Evolutionary conservation across 805 yeast genomes (phyloP), one percentile per base, ranked within the genome.

Genomic region (Candida peoriensis): DNA sequence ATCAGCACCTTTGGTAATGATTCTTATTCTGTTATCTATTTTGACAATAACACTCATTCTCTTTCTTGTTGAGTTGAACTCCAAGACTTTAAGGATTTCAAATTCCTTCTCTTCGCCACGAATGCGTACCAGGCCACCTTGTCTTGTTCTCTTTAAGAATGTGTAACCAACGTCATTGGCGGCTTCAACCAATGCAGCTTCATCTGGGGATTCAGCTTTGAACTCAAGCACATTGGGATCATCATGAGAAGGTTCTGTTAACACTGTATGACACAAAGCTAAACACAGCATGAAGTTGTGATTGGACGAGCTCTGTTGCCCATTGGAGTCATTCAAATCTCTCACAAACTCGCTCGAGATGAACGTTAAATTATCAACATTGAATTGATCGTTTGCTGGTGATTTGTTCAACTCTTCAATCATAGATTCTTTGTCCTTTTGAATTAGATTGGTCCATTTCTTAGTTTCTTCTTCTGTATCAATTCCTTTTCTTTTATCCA

Each of bases 181-280:
- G 16, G 90, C 82, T 9, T 77, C 78, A 7, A 83, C 94, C 34
- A 83, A 66, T 0, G 94, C 93, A 23, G 89, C 88, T 59, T 83
- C 94, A 66, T 83, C 94, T 0, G 94, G 94, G n/a, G 87, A 78
- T 54, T 83, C 90, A 0, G 93, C 93, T 48, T 79, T 78, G 32
- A 81, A 63, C 17, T 72, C 69, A 34, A 72, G 47, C 39, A 71
- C 77, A 1, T 63, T 65, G 2, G 85, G 78, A 44, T 74, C 65
- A 15, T 70, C 69, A 20, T 74, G 76, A 33, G 76, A 75, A 24
- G 75, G 72, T 47, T 83, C 94, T n/a, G 79, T 74, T 30, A 83
- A 57, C 11, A 83, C 90, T 29, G 88, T 77, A 51, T 83, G 93
- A 61, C 94, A 83, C 20, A 83, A 62, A 0, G 89, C 82, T 27